These are phyloP conservation scores for Tympanopsis confertula DNA, from an alignment of 2,329 filamentous ascomycete genomes.

Conservation along the genomic window DNA sequence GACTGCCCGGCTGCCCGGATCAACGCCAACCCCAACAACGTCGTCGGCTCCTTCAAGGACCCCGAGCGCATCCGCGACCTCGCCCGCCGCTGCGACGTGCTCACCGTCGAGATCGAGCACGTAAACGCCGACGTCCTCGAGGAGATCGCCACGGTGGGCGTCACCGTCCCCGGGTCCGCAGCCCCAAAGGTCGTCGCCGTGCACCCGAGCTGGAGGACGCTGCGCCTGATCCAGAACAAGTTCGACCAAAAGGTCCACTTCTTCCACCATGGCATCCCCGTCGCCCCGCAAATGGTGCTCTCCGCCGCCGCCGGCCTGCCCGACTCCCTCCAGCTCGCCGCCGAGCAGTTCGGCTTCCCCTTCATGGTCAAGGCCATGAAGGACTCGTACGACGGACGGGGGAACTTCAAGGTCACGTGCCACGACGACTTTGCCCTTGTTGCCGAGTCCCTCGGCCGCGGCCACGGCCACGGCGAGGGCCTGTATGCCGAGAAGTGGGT, in stretches of 20 bases:
- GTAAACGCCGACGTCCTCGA: constrained; percentile 83
- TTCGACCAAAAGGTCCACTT: constrained; percentile 80
- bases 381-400: constrained; percentile 83
- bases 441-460: constrained; percentile 6
- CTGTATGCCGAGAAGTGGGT: constrained; percentile 88
- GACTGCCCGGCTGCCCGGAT: constrained; percentile 77
- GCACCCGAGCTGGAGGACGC: constrained; percentile 75
- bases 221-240: constrained; percentile 88
- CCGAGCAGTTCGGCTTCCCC: constrained; percentile 60
- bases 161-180: too few relatives aligned
- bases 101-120: constrained; percentile 93
- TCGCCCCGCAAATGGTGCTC: constrained; percentile 60
- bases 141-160: constrained; percentile 59
- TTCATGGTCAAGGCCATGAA: constrained; percentile 88
- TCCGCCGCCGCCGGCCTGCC: constrained; percentile 39
- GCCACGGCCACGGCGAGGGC: constrained; percentile 31
- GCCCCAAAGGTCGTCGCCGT: constrained; percentile 42
- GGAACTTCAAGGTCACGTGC: constrained; percentile 40
- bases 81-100: constrained; percentile 64
- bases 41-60: constrained; percentile 82
- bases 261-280: constrained; percentile 52
- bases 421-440: constrained; percentile 25
- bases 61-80: constrained; percentile 66
- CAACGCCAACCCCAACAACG: constrained; percentile 61
- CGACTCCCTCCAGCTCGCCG: constrained; percentile 51